phyloP scores from a whole-genome alignment of 192 early-diverging fungal genomes.

The Mortierella claussenii region DNA sequence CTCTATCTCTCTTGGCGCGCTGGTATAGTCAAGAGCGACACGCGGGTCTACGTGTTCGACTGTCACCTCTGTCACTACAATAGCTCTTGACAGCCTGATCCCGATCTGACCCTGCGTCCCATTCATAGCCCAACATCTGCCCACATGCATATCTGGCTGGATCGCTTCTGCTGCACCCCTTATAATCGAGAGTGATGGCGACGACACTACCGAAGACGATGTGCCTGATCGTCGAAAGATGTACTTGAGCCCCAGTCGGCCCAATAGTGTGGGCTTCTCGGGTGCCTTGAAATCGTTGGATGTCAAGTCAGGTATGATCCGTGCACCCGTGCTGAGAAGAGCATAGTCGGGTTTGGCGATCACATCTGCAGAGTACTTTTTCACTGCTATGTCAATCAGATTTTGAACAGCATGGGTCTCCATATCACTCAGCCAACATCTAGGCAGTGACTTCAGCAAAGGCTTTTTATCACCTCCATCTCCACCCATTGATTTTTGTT shows the following conservation, averaged over 20 bases:
- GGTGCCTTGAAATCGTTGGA: conserved; percentile 58
- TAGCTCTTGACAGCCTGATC: conserved; percentile 62
- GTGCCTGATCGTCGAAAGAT: neutral
- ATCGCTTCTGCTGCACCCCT: conserved; percentile 41
- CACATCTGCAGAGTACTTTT: conserved; percentile 36
- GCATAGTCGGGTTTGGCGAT: conserved; percentile 71
- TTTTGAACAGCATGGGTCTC: conserved; percentile 36
- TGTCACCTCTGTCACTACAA: conserved; percentile 67
- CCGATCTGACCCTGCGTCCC: conserved; percentile 69
- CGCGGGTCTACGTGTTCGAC: conserved; percentile 73
- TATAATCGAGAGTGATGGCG: conserved; percentile 3
- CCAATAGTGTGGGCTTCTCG: conserved; percentile 16
- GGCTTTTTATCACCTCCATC: neutral
- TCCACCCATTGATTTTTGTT: neutral
- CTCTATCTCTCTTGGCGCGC: conserved; percentile 73
- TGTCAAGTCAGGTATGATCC: conserved; percentile 65
- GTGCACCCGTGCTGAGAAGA: conserved; percentile 67
- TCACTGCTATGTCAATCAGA: conserved; percentile 65
- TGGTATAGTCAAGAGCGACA: conserved; percentile 62
- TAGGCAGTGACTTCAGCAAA: neutral
- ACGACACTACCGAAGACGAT: neutral
- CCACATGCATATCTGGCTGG: conserved; percentile 60
- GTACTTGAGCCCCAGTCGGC: conserved; percentile 9
- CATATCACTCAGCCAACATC: neutral
- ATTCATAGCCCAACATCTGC: conserved; percentile 79